Conservation (phyloP, 805 yeast species). For the Saturnispora besseyi region DNA sequence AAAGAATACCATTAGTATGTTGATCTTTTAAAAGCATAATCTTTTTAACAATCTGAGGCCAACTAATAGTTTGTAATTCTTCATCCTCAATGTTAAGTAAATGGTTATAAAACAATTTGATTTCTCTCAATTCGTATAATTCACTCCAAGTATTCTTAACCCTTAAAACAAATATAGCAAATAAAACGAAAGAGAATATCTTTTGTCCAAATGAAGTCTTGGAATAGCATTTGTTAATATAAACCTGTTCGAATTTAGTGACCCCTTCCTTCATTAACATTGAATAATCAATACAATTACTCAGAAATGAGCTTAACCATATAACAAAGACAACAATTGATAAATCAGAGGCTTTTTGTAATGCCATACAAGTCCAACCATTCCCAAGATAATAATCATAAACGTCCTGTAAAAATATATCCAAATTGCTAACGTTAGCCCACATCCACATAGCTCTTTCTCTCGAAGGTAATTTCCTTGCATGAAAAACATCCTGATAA, state of each 20-base stretch:
- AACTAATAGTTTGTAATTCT: conserved; percentile 86
- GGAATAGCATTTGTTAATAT: conserved; percentile 39
- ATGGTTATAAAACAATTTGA: conserved; percentile 66
- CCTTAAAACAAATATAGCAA: conserved; percentile 43
- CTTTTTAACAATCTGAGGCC: conserved; percentile 79
- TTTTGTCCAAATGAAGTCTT: conserved; percentile 41
- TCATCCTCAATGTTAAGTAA: conserved; percentile 64
- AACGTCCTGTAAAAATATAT: conserved; percentile 72
- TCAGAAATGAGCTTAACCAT: conserved; percentile 66
- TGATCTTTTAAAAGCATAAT: conserved; percentile 69
- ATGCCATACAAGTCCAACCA: conserved; percentile 72
- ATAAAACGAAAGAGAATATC: conserved; percentile 54
- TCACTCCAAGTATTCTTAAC: conserved; percentile 50
- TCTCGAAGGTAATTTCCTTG: conserved; percentile 41
- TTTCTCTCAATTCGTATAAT: conserved; percentile 58
- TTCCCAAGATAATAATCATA: conserved; percentile 79
- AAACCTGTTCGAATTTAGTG: conserved; percentile 36
- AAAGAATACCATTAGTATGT: conserved; percentile 70
- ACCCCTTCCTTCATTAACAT: conserved; percentile 21
- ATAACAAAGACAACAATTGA: conserved; percentile 73
- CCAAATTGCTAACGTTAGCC: conserved; percentile 93
- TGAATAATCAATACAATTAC: conserved; percentile 67
- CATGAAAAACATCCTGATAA: conserved; percentile 8
- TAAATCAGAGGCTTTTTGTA: conserved; percentile 58
- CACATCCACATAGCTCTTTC: conserved; percentile 90